A percentile compares a stretch with the other conserved stretches of the same genome.
These are phyloP conservation scores for Viola odorata DNA, from an alignment of 345 rosid genomes.

Conservation along the genomic window DNA sequence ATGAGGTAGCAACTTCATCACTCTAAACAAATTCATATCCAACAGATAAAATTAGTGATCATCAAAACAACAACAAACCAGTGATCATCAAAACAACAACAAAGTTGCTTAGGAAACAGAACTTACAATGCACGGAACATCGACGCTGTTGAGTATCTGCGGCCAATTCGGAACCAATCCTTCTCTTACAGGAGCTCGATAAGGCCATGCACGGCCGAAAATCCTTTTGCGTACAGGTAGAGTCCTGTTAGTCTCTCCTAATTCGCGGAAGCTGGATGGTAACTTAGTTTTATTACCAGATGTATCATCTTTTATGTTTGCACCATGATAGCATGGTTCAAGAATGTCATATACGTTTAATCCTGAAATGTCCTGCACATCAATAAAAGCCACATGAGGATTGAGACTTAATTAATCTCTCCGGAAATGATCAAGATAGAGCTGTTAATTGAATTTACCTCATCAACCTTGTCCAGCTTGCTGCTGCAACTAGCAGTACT, in stretches of 20 bases:
- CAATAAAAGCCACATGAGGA: constrained; percentile 5
- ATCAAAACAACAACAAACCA: no score
- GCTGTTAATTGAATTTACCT: constrained; percentile 35
- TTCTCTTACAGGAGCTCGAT: constrained; percentile 70
- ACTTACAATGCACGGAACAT: constrained; percentile 67
- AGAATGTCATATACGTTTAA: constrained; percentile 76
- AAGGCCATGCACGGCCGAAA: constrained; percentile 95
- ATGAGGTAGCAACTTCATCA: constrained; percentile 66
- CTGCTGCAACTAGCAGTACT: constrained; percentile 19
- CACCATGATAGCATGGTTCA: constrained; percentile 72
- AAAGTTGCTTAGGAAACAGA: no score
- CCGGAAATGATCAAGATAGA: constrained; percentile 7
- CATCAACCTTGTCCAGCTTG: constrained; percentile 44
- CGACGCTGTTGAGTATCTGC: constrained; percentile 38
- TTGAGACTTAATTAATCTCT: not conserved
- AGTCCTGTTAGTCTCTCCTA: constrained; percentile 64
- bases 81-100: no score
- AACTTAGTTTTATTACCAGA: constrained; percentile 32
- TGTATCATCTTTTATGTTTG: constrained; percentile 8
- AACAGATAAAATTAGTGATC: no score
- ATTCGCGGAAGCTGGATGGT: constrained; percentile 55
- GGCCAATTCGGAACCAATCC: constrained; percentile 89
- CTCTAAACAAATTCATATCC: constrained; percentile 34
- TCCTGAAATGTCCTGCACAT: constrained; percentile 41
- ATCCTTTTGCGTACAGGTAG: constrained; percentile 67